Percentiles rank a stretch among this genome's conserved stretches.
Evolutionary conservation across 2,329 filamentous ascomycete genomes (phyloP).

Genomic region (Colletotrichum spinosum): DNA sequence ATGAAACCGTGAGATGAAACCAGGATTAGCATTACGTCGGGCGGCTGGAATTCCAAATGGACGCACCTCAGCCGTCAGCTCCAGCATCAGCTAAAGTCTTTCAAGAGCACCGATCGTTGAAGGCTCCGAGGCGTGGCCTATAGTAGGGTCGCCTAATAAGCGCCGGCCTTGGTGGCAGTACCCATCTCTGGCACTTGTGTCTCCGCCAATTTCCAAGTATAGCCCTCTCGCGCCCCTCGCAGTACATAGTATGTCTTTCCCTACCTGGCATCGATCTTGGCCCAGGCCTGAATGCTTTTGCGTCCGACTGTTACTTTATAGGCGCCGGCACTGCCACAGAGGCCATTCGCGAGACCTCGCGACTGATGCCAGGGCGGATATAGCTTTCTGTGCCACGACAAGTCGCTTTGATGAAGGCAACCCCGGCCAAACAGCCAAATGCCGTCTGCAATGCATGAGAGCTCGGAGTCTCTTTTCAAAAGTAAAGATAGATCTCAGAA

Average conservation of each 20-base stretch:
- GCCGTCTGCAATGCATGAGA: too few species aligned
- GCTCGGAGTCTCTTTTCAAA: too few species aligned
- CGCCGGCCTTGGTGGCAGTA: slow-evolving; percentile 17
- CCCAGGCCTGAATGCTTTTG: too few species aligned
- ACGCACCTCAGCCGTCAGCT: slow-evolving; percentile 3
- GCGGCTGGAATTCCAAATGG: neutral
- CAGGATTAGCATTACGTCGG: neutral
- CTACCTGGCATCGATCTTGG: neutral
- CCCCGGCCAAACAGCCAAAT: too few species aligned
- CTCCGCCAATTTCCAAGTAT: neutral
- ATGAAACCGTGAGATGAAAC: slow-evolving; percentile 12
- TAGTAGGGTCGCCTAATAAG: slow-evolving; percentile 18
- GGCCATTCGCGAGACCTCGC: slow-evolving; percentile 4
- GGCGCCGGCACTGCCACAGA: slow-evolving; percentile 23
- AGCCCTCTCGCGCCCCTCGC: neutral
- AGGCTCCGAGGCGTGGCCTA: neutral
- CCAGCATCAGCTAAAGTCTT: slow-evolving; percentile 10
- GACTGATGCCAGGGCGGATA: too few species aligned
- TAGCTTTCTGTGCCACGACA: too few species aligned
- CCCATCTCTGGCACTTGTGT: neutral
- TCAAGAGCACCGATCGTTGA: neutral
- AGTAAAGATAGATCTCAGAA: too few species aligned
- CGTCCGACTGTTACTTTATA: neutral
- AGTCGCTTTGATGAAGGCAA: too few species aligned
- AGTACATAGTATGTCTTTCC: neutral